Conservation (phyloP, 2,329 filamentous ascomycete genomes). For the Hypoxylon sp. region DNA sequence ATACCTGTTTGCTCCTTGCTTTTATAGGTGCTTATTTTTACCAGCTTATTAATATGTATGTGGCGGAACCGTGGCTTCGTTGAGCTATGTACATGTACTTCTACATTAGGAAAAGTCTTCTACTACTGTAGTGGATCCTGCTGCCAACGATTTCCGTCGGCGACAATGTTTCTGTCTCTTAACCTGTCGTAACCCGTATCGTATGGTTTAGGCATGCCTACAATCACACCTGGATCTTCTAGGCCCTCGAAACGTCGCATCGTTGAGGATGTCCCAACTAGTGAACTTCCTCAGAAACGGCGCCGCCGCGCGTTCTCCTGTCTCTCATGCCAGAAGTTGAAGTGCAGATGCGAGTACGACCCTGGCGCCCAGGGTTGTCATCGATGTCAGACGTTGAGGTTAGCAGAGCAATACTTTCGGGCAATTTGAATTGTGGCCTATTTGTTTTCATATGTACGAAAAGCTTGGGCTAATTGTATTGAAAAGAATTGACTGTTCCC, state of each 20-base stretch:
- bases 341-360: conserved; percentile 53
- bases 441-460: not conserved
- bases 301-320: conserved; percentile 52
- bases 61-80: too few species aligned
- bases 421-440: not conserved
- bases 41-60: too few species aligned
- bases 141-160: conserved; percentile 48
- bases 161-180: not conserved
- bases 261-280: conserved; percentile 27
- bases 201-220: conserved; percentile 7
- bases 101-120: too few species aligned
- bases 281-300: conserved; percentile 44
- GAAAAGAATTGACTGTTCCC: conserved; percentile 50
- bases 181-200: conserved; percentile 1
- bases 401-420: conserved; percentile 16
- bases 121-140: conserved; percentile 10
- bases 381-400: conserved; percentile 53
- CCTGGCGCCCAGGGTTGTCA: conserved; percentile 49
- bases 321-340: conserved; percentile 51
- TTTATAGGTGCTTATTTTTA: too few species aligned
- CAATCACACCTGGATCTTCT: conserved; percentile 14
- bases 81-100: too few species aligned
- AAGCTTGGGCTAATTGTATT: conserved; percentile 19
- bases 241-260: conserved; percentile 36
- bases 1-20: too few species aligned